A percentile compares a stretch with the other conserved stretches of the same genome.
phyloP scores from a whole-genome alignment of 352 stramenopile genomes.

The Phytophthora pini region DNA sequence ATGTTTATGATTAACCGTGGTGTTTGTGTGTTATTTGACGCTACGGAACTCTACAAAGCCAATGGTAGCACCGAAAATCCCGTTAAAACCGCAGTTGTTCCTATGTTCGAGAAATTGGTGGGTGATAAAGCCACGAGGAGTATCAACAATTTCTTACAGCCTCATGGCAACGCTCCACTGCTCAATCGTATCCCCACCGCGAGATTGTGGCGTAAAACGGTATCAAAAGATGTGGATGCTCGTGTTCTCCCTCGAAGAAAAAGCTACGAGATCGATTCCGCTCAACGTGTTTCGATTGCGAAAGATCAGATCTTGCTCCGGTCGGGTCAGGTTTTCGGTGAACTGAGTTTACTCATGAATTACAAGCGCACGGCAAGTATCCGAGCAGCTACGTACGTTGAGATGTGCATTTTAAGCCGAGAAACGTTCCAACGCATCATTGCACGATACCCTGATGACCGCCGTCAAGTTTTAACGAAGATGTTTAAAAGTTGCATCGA shows the following conservation, averaged over 20 bases:
- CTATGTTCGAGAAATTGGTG: too few relatives aligned
- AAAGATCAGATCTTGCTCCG: not conserved
- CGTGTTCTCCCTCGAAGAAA: too few relatives aligned
- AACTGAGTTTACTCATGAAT: conserved; percentile 47
- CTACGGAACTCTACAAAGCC: too few relatives aligned
- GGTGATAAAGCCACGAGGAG: too few relatives aligned
- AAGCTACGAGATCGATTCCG: not conserved
- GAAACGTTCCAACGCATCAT: conserved; percentile 14
- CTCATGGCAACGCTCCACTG: too few relatives aligned
- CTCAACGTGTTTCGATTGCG: not conserved
- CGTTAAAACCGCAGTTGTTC: not conserved
- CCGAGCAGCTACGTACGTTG: conserved; percentile 28
- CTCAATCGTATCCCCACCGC: too few relatives aligned
- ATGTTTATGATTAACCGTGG: conserved; percentile 56
- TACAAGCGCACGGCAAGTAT: conserved; percentile 31
- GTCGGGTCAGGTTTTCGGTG: conserved; percentile 35
- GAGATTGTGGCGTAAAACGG: too few relatives aligned
- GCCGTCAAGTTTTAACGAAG: conserved; percentile 8
- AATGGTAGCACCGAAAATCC: conserved; percentile 15
- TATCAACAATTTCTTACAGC: too few relatives aligned
- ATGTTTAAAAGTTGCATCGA: conserved; percentile 24
- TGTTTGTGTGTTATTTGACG: conserved; percentile 10
- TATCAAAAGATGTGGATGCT: too few relatives aligned
- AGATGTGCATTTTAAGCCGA: conserved; percentile 23
- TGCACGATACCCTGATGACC: conserved; percentile 17